Evolutionary conservation across 768 basidiomycete genomes (phyloP).

Genomic region (Trametes maxima): DNA sequence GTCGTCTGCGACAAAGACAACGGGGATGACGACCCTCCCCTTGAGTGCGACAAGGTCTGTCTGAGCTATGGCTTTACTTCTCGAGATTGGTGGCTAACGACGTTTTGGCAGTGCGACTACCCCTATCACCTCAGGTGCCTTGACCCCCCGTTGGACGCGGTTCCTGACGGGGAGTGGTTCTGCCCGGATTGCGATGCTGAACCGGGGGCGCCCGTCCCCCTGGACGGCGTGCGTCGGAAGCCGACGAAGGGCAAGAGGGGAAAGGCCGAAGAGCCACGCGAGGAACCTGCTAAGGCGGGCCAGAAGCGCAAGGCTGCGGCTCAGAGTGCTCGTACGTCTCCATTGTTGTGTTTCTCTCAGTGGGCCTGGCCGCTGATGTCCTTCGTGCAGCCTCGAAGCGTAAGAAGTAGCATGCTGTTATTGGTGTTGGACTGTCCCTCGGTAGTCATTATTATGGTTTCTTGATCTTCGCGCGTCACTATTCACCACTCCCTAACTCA

Average conservation of each 20-base stretch:
- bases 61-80: background rate
- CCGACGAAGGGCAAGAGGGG: constrained; percentile 22
- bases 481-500: too few species aligned
- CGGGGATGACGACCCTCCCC: constrained; percentile 69
- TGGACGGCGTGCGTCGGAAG: constrained; percentile 23
- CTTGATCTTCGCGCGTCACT: too few species aligned
- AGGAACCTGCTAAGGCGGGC: constrained; percentile 27
- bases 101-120: constrained; percentile 69
- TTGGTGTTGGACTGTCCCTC: too few species aligned
- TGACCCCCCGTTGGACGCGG: constrained; percentile 67
- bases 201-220: constrained; percentile 51
- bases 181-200: constrained; percentile 71
- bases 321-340: constrained; percentile 27
- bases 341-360: background rate
- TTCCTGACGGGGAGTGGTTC: constrained; percentile 94
- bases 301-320: constrained; percentile 50
- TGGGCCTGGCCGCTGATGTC: background rate
- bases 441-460: too few species aligned
- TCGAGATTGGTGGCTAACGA: background rate
- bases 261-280: constrained; percentile 32
- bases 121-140: constrained; percentile 88
- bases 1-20: constrained; percentile 70
- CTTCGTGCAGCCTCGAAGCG: constrained; percentile 38
- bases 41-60: constrained; percentile 90
- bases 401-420: constrained; percentile 36